Evolutionary conservation across 2,329 filamentous ascomycete species (phyloP).

Genomic region (Xylaria sp.): DNA sequence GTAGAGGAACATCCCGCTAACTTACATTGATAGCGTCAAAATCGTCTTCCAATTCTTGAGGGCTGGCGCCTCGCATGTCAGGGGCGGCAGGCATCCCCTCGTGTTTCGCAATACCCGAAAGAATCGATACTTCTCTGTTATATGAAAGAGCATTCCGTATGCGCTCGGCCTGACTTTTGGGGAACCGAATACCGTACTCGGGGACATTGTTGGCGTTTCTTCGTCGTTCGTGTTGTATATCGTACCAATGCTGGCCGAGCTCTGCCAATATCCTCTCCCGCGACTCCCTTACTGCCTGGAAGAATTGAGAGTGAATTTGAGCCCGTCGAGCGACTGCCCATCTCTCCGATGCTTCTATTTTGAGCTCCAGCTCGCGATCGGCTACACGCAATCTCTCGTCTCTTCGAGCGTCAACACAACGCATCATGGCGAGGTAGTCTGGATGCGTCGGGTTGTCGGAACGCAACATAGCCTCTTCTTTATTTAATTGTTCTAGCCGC

Average conservation of each 20-base stretch:
- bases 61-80: slow-evolving; percentile 76
- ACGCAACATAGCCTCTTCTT: slow-evolving; percentile 70
- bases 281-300: slow-evolving; percentile 84
- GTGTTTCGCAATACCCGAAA: slow-evolving; percentile 92
- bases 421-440: slow-evolving; percentile 89
- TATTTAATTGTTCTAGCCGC: slow-evolving; percentile 81
- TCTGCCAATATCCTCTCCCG: slow-evolving; percentile 82
- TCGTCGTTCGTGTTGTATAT: slow-evolving; percentile 88
- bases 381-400: slow-evolving; percentile 83
- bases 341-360: slow-evolving; percentile 75
- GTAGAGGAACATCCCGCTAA: slow-evolving; percentile 39
- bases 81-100: slow-evolving; percentile 97
- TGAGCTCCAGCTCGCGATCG: slow-evolving; percentile 76
- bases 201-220: slow-evolving; percentile 80
- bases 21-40: slow-evolving; percentile 88
- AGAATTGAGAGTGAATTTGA: slow-evolving; percentile 90
- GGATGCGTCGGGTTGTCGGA: slow-evolving; percentile 79
- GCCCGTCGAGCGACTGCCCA: slow-evolving; percentile 83
- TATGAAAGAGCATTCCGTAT: slow-evolving; percentile 88
- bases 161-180: slow-evolving; percentile 78
- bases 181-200: slow-evolving; percentile 84
- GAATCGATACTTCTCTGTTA: slow-evolving; percentile 91
- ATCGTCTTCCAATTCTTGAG: slow-evolving; percentile 83
- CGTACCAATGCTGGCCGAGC: slow-evolving; percentile 90
- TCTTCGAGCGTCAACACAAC: slow-evolving; percentile 83